Evolutionary conservation across 345 rosid species (phyloP), one percentile per base, ranked within the genome.

Genomic region (Fremontodendron californicum): DNA sequence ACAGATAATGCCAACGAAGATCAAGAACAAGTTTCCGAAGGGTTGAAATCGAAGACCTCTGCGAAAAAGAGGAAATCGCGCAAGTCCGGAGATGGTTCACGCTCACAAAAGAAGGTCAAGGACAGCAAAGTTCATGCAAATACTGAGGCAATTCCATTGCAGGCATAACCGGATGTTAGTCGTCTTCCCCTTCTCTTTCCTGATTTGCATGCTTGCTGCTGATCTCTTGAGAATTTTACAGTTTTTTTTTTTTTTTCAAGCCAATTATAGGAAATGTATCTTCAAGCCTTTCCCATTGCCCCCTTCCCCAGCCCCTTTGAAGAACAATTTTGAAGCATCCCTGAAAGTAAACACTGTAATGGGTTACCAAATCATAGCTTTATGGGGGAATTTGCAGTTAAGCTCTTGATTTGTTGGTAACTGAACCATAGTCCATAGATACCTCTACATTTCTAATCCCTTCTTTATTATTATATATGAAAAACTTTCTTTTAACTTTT

Each of bases 51-150:
- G 27, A 81, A 80, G 81, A 76, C 84, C 25, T 78, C 81, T 25
- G 77, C 80, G 0, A 90, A 84, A 92, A 93, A 91, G 82, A 83
- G 94, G 33, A 91, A 89, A 89, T 84, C 90, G 39, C 79, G 73
- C 61, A 90, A 87, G 76, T 80, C 83, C n/a, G 80, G 62, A 80
- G 88, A 74, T 52, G 73, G 75, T 70, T 89, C 91, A 6, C 80
- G 70, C 76, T 86, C 89, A 10, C 81, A 52, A 39, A 93, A 93
- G 90, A 93, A 91, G 81, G 87, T 82, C n/a, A 90, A 86, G 81
- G 64, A 58, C 64, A 4, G 37, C 64, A 23, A 33, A 25, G 11
- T 82, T 67, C 76, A 69, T 52, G 79, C 84, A 73, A 88, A 81
- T 12, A 74, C 61, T 65, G 77, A 77, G 3, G 77, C 84, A 31